Conservation (phyloP, 2,329 filamentous ascomycete genomes). For the Botrytis paeoniae region DNA sequence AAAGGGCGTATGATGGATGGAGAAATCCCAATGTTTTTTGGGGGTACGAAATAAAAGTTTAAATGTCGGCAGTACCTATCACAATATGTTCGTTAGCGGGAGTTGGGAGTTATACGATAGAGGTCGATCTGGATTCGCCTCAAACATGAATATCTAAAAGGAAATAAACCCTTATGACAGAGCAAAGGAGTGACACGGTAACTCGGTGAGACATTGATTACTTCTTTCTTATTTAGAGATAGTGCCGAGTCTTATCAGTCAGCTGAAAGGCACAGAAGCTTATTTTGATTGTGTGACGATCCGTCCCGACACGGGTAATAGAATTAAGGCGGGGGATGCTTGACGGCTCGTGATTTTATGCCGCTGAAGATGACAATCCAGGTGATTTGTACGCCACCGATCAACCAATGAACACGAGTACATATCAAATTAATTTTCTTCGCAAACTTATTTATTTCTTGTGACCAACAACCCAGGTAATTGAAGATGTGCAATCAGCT, state of each 20-base stretch:
- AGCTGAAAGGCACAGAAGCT: background rate
- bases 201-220: background rate
- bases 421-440: background rate
- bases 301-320: background rate
- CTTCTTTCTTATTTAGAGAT: background rate
- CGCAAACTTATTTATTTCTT: background rate
- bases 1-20: conserved; percentile 1
- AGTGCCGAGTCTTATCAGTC: background rate
- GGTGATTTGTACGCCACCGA: background rate
- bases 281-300: background rate
- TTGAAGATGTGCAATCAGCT: background rate
- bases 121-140: conserved; percentile 5
- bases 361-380: background rate
- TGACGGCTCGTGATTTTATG: background rate
- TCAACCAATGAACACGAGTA: background rate
- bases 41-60: background rate
- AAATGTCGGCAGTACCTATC: background rate
- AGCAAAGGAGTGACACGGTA: background rate
- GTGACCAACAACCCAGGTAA: background rate
- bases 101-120: background rate
- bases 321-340: background rate
- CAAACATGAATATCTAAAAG: background rate
- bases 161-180: background rate
- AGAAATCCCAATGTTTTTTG: background rate
- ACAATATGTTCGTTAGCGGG: background rate